These are phyloP conservation scores for Candida montana DNA, from an alignment of 805 yeast genomes.

Conservation along the genomic window DNA sequence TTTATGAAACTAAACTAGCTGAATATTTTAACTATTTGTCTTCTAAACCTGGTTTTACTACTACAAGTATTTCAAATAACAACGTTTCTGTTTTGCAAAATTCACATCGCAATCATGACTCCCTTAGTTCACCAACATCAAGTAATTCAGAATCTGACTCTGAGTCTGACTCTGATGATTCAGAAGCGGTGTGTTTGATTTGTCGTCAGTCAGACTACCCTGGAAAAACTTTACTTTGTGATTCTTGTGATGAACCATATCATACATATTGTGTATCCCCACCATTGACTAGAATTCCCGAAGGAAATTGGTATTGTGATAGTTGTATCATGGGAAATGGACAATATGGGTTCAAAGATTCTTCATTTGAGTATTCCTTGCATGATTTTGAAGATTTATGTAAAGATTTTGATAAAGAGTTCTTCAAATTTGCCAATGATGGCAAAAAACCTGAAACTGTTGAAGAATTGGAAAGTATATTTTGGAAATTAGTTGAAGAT, in stretches of 20 bases:
- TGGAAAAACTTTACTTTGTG: constrained; percentile 52
- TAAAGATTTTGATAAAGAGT: constrained; percentile 38
- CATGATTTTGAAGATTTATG: constrained; percentile 57
- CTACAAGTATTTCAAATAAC: constrained; percentile 8
- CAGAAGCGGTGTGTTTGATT: constrained; percentile 38
- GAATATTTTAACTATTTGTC: constrained; percentile 19
- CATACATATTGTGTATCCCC: constrained; percentile 67
- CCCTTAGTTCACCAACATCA: neutral
- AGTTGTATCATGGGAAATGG: constrained; percentile 83
- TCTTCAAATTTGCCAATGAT: constrained; percentile 29
- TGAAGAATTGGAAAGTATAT: constrained; percentile 50
- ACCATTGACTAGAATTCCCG: constrained; percentile 46
- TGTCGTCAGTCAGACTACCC: constrained; percentile 46
- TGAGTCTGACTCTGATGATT: constrained; percentile 21
- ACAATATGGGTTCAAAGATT: constrained; percentile 81
- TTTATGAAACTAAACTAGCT: constrained; percentile 9
- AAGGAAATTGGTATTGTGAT: constrained; percentile 74
- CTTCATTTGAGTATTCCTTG: constrained; percentile 48
- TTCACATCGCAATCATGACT: neutral
- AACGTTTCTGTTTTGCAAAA: constrained; percentile 28
- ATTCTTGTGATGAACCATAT: constrained; percentile 64
- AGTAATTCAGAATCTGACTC: constrained; percentile 17
- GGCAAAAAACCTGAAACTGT: constrained; percentile 27
- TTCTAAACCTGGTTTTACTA: constrained; percentile 20
- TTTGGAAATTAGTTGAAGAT: constrained; percentile 54